Conservation (phyloP, 2,329 filamentous ascomycete species). For the Stemphylium lycopersici region DNA sequence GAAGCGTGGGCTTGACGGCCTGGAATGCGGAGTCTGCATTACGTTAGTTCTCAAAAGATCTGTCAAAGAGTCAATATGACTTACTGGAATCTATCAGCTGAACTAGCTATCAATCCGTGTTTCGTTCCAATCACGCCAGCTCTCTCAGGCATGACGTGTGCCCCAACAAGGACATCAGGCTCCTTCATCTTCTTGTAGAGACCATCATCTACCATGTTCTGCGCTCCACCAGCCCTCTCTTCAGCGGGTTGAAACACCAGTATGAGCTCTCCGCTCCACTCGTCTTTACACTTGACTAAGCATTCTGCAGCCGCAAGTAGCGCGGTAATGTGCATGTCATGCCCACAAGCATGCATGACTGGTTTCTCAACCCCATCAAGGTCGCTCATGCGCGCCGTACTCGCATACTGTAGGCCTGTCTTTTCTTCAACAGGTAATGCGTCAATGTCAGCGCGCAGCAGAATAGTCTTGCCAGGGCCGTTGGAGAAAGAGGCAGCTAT, state of each 20-base stretch:
- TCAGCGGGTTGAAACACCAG: constrained; percentile 72
- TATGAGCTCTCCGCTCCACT: constrained; percentile 68
- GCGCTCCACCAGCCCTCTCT: constrained; percentile 67
- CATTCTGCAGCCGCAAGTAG: constrained; percentile 63
- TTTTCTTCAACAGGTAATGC: constrained; percentile 64
- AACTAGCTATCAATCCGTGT: constrained; percentile 50
- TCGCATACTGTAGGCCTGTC: constrained; percentile 63
- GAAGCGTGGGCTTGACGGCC: constrained; percentile 65
- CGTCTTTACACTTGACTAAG: constrained; percentile 52
- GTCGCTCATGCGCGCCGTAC: constrained; percentile 54
- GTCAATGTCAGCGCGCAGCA: constrained; percentile 68
- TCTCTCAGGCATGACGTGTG: constrained; percentile 60
- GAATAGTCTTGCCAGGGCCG: constrained; percentile 60
- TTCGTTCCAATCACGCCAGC: constrained; percentile 51
- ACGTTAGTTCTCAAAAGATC: not conserved
- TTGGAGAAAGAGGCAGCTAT: constrained; percentile 63
- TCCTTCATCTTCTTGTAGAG: constrained; percentile 61
- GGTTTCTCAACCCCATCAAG: constrained; percentile 57
- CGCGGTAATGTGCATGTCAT: constrained; percentile 65
- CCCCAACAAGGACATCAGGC: constrained; percentile 64
- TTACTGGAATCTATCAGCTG: constrained; percentile 49
- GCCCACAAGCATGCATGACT: constrained; percentile 73
- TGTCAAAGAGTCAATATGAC: not conserved
- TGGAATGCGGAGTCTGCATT: constrained; percentile 60
- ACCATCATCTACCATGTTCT: constrained; percentile 66